Conservation (phyloP, 2,329 filamentous ascomycete genomes). For the Sordariomycetes sp. region DNA sequence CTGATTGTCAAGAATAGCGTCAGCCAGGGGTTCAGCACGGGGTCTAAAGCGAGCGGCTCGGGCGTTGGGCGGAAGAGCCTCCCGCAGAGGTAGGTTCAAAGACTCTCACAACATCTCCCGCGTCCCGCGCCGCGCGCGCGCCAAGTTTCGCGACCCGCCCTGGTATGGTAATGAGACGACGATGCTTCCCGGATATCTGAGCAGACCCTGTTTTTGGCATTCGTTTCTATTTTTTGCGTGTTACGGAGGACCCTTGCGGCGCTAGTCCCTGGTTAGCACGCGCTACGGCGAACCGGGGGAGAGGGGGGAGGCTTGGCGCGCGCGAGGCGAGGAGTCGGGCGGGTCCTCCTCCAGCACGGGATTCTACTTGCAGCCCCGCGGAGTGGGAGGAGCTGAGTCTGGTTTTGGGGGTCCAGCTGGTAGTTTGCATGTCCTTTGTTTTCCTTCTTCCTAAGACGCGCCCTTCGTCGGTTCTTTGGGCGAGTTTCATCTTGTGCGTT, state of each 20-base stretch:
- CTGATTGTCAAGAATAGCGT: conserved; percentile 92
- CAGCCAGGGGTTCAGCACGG: conserved; percentile 37
- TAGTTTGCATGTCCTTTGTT: neutral
- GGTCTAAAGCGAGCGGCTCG: conserved; percentile 10
- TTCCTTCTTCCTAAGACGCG: neutral
- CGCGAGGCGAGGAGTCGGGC: neutral
- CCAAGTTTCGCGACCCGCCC: neutral
- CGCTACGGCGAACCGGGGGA: neutral
- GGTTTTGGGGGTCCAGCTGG: neutral
- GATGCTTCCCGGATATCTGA: neutral
- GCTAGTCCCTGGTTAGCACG: neutral
- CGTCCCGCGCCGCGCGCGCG: neutral
- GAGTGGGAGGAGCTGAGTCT: neutral
- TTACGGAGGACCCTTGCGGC: neutral
- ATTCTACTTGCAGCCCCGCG: neutral
- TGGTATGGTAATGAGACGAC: neutral
- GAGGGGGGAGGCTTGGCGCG: neutral
- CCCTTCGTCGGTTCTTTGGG: neutral
- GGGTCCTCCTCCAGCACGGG: neutral
- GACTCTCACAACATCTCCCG: neutral
- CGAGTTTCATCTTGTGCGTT: neutral
- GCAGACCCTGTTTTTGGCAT: neutral
- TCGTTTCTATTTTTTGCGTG: neutral
- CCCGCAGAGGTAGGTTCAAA: conserved; percentile 27
- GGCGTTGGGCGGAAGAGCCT: conserved; percentile 28